A percentile compares a stretch with the other conserved stretches of the same genome.
Conservation (phyloP, 2,329 filamentous ascomycete genomes). For the Xylariomycetidae sp. region DNA sequence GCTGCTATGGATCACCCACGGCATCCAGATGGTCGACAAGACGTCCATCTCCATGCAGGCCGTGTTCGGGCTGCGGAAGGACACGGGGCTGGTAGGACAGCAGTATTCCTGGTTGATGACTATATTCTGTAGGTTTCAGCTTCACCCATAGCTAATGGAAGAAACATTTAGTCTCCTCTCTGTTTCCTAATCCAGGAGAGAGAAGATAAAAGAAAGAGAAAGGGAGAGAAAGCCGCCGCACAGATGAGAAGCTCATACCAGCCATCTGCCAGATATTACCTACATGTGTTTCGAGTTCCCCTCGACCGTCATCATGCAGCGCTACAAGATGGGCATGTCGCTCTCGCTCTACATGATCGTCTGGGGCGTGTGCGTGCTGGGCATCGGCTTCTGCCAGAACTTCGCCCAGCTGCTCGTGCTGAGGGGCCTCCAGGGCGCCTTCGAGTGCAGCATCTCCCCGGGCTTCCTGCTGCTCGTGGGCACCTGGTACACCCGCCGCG, state of each 20-base stretch:
- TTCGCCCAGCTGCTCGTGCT: slow-evolving; percentile 31
- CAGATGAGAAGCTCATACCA: too few species aligned
- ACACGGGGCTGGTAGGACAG: slow-evolving; percentile 26
- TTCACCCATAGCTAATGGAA: too few species aligned
- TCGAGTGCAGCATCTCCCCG: slow-evolving; percentile 34
- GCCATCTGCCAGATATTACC: too few species aligned
- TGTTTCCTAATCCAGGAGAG: too few species aligned
- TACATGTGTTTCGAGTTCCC: slow-evolving; percentile 29
- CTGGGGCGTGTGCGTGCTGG: slow-evolving; percentile 32
- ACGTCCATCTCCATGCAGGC: too few species aligned
- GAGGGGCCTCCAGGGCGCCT: slow-evolving; percentile 32
- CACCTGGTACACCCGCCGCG: slow-evolving; percentile 31
- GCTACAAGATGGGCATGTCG: slow-evolving; percentile 27
- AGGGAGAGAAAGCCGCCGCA: too few species aligned
- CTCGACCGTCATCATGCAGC: slow-evolving; percentile 26
- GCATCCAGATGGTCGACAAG: too few species aligned
- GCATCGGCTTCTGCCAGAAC: slow-evolving; percentile 32
- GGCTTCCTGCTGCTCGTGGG: slow-evolving; percentile 34
- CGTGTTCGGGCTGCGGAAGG: too few species aligned
- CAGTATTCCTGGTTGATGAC: slow-evolving; percentile 32
- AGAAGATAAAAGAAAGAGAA: too few species aligned
- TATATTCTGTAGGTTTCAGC: too few species aligned
- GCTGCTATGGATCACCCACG: too few species aligned
- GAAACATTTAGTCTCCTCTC: too few species aligned
- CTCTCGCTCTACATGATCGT: slow-evolving; percentile 27